Evolutionary conservation across 331 rosid genomes (phyloP), one percentile per base, ranked within the genome.

Genomic region (Dryas integrifolia): DNA sequence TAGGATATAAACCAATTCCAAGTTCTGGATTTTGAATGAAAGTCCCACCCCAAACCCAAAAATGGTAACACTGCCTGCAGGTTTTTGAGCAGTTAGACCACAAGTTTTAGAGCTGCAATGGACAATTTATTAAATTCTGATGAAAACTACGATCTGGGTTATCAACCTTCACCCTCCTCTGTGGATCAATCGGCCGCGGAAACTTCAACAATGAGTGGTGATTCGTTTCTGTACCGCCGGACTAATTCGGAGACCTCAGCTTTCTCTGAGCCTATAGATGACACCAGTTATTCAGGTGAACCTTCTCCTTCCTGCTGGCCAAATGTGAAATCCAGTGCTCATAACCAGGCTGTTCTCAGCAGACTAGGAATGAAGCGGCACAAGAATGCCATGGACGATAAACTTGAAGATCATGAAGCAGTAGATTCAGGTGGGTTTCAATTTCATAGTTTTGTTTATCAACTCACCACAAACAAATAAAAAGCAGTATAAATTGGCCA

Each of bases 191-290:
- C 92, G 45, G 69, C 82, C 69, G 73, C 73, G 21, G 96, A 86
- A 65, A 88, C 91, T 43, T 92, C 93, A 10, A 82, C 92, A 26
- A 16, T 86, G 60, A 95, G 98, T 43, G 84, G 86, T 6, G 88
- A 80, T 49, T 92, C 96, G 7, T 86, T 70, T 39, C 82, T 82
- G 10, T 87, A 82, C 61, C 85, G 79, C 70, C 67, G 92, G 74
- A 85, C 87, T 46, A 85, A 78, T 72, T 92, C 97, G 0, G 96
- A 87, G 74, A 77, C 83, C 52, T 92, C 99, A 1, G 86, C 80
- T 24, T 79, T 88, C 64, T 94, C 97, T 3, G 92, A 88, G 80
- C 67, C 85, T 58, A 10, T 76, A 44, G 88, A 86, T 77, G 90
- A 86, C 13, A 79, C 73, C 49, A 81, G 90, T 82, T 83, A 58